Evolutionary conservation across 805 yeast genomes (phyloP).

Genomic region (Yamadazyma ubonensis): DNA sequence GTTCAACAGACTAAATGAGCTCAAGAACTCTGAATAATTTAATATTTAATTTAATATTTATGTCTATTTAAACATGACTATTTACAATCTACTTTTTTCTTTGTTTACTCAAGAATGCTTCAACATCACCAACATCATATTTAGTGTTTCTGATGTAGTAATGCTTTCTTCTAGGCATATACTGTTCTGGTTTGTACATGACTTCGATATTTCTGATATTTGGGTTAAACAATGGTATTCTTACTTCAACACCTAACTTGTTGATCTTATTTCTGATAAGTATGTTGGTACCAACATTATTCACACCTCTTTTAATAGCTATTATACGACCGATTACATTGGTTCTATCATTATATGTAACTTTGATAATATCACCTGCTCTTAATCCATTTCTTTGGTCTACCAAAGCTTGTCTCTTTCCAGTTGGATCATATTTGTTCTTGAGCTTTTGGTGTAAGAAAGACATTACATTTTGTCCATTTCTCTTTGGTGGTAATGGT

Average conservation of each 20-base stretch:
- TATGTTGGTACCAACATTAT: slow-evolving; percentile 71
- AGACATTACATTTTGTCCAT: slow-evolving; percentile 44
- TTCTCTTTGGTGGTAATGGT: slow-evolving; percentile 50
- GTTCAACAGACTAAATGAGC: slow-evolving; percentile 17
- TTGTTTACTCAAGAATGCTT: slow-evolving; percentile 33
- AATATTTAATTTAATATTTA: slow-evolving; percentile 1
- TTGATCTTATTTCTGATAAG: slow-evolving; percentile 78
- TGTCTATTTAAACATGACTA: slow-evolving; percentile 2
- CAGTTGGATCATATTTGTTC: slow-evolving; percentile 66
- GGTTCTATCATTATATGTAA: slow-evolving; percentile 66
- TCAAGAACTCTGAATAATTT: not conserved
- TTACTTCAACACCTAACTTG: slow-evolving; percentile 81
- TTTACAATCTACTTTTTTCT: slow-evolving; percentile 11
- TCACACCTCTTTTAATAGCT: slow-evolving; percentile 61
- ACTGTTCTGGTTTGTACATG: slow-evolving; percentile 67
- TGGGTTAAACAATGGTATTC: slow-evolving; percentile 81
- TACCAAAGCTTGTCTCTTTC: slow-evolving; percentile 38
- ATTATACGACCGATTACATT: slow-evolving; percentile 76
- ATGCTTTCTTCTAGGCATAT: slow-evolving; percentile 78
- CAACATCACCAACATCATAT: slow-evolving; percentile 73
- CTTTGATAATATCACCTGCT: slow-evolving; percentile 80
- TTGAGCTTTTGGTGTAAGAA: slow-evolving; percentile 52
- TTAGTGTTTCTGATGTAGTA: slow-evolving; percentile 83
- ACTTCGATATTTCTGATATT: slow-evolving; percentile 73
- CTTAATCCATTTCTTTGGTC: slow-evolving; percentile 45